phyloP scores from a whole-genome alignment of 257 asterid genomes.

The Solanum etuberosum region DNA sequence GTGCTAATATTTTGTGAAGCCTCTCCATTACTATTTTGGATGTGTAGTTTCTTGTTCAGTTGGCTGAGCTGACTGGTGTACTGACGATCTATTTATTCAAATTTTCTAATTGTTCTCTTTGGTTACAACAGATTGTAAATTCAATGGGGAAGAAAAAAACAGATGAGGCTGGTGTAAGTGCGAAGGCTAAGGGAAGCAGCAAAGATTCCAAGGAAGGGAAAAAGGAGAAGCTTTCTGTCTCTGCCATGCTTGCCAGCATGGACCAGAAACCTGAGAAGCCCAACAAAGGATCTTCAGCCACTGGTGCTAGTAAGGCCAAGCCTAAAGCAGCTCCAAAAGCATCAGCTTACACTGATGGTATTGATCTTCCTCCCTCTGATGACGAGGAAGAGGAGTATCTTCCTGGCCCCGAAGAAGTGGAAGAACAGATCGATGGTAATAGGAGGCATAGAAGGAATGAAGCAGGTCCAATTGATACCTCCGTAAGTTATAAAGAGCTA shows the following conservation, averaged over 20 bases:
- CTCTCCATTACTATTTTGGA: not conserved
- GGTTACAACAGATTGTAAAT: not conserved
- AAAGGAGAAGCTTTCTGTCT: constrained; percentile 42
- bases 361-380: constrained; percentile 58
- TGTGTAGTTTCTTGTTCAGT: not conserved
- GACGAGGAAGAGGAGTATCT: constrained; percentile 38
- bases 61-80: not conserved
- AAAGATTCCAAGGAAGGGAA: constrained; percentile 28
- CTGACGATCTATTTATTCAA: not conserved
- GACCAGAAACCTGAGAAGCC: constrained; percentile 50
- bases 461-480: constrained; percentile 26
- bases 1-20: not conserved
- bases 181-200: constrained; percentile 40
- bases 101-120: not conserved
- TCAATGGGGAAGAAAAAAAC: constrained; percentile 58
- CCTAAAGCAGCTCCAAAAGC: constrained; percentile 33
- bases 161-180: constrained; percentile 33
- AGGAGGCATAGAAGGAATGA: constrained; percentile 18
- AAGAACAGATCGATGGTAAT: constrained; percentile 11
- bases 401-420: constrained; percentile 21
- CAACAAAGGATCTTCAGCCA: constrained; percentile 30
- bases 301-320: constrained; percentile 33
- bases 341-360: constrained; percentile 36
- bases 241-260: constrained; percentile 58
- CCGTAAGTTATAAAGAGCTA: constrained; percentile 33